These are phyloP conservation scores for Lactarius evosmus DNA, from an alignment of 768 basidiomycete genomes.

Conservation along the genomic window DNA sequence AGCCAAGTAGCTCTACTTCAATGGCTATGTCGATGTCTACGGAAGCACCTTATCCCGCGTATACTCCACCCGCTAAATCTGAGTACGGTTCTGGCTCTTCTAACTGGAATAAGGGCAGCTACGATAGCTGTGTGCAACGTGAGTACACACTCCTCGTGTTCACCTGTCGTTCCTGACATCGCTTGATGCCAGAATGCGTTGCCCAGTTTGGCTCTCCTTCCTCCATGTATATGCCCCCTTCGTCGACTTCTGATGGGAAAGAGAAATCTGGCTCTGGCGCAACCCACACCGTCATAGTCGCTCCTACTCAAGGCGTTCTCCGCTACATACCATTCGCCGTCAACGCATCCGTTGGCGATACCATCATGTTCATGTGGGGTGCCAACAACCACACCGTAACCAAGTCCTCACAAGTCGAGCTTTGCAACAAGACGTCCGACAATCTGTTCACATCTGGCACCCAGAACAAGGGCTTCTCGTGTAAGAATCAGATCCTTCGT, in stretches of 20 bases:
- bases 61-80: conserved; percentile 39
- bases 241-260: conserved; percentile 32
- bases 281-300: conserved; percentile 75
- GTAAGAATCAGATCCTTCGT: conserved; percentile 32
- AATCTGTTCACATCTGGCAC: conserved; percentile 60
- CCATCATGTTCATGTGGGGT: conserved; percentile 72
- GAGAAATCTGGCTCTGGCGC: conserved; percentile 46
- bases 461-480: conserved; percentile 62
- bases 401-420: conserved; percentile 60
- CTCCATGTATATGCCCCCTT: conserved; percentile 32
- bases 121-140: conserved; percentile 71
- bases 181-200: conserved; percentile 52
- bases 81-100: conserved; percentile 60
- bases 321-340: conserved; percentile 72
- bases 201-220: conserved; percentile 50
- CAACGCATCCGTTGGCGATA: conserved; percentile 76
- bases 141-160: conserved; percentile 32
- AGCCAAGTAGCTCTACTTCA: conserved; percentile 26
- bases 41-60: conserved; percentile 19
- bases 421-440: conserved; percentile 71
- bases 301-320: conserved; percentile 71
- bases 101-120: conserved; percentile 55
- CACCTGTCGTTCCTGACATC: conserved; percentile 8
- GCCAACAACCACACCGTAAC: conserved; percentile 83
- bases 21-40: conserved; percentile 15